Evolutionary conservation across 441 rosid species (phyloP).

Genomic region (Mallotus japonicus): DNA sequence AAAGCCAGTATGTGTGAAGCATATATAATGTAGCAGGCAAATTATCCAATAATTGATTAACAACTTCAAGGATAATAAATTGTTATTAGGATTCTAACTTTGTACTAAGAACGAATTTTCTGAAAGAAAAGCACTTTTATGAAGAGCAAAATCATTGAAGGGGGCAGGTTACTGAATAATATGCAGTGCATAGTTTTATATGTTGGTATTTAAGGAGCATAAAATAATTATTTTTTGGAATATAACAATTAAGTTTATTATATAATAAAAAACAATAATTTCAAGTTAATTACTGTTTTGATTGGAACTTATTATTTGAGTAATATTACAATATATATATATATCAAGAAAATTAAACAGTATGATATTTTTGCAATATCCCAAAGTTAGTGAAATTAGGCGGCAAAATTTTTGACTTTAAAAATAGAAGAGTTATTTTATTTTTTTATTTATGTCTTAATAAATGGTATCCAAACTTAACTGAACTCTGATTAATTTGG

Average conservation of each 20-base stretch:
- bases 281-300: background rate
- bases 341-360: background rate
- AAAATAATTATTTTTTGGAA: too few relatives aligned
- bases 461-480: too few relatives aligned
- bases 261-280: background rate
- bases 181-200: background rate
- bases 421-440: too few relatives aligned
- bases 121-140: background rate
- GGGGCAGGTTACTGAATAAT: constrained; percentile 17
- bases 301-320: background rate
- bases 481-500: too few relatives aligned
- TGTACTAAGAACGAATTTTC: constrained; percentile 3
- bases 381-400: background rate
- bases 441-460: too few relatives aligned
- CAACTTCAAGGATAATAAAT: constrained; percentile 6
- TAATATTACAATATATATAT: background rate
- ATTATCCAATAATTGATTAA: constrained; percentile 23
- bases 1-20: constrained; percentile 7
- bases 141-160: constrained; percentile 16
- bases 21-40: background rate
- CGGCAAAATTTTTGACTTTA: background rate
- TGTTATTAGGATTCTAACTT: constrained; percentile 6
- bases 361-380: background rate
- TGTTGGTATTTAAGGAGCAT: constrained; percentile 1
- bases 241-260: too few relatives aligned